phyloP scores from a whole-genome alignment of 2,329 filamentous ascomycete genomes.

The Curvularia hawaiiensis region DNA sequence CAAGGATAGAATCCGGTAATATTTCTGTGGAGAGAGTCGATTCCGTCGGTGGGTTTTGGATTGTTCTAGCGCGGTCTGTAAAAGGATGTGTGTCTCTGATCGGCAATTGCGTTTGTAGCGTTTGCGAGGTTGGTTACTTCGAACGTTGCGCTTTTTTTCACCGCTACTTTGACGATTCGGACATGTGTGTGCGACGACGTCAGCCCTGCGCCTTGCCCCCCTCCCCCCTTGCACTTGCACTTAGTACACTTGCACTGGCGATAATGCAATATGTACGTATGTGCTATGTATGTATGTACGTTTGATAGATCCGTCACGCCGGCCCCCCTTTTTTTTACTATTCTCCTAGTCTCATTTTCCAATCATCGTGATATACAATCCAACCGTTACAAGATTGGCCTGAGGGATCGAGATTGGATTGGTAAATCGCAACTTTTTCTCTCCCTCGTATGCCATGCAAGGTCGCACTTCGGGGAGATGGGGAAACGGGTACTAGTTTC shows the following conservation, averaged over 20 bases:
- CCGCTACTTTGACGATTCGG: conserved; percentile 3
- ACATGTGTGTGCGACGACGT: not conserved
- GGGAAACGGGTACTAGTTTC: not conserved
- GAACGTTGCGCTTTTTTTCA: too few relatives aligned
- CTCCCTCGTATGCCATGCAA: not conserved
- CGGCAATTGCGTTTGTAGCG: not conserved
- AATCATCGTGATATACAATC: not conserved
- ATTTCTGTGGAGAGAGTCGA: not conserved
- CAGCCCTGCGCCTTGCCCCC: not conserved
- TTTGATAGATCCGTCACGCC: not conserved
- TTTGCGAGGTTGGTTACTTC: not conserved
- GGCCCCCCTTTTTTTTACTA: not conserved
- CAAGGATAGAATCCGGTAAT: not conserved
- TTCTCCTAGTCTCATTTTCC: not conserved
- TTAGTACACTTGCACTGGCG: not conserved
- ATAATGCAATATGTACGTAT: not conserved
- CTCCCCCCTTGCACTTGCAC: not conserved
- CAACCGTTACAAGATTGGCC: not conserved
- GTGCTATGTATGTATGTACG: not conserved
- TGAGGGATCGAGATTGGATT: not conserved
- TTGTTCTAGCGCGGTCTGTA: not conserved
- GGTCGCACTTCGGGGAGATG: not conserved
- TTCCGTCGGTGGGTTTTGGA: not conserved
- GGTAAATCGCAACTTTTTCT: not conserved
- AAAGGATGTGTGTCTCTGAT: not conserved